These are phyloP conservation scores for Hypsizygus marmoreus DNA, from an alignment of 768 basidiomycete species.

Conservation along the genomic window DNA sequence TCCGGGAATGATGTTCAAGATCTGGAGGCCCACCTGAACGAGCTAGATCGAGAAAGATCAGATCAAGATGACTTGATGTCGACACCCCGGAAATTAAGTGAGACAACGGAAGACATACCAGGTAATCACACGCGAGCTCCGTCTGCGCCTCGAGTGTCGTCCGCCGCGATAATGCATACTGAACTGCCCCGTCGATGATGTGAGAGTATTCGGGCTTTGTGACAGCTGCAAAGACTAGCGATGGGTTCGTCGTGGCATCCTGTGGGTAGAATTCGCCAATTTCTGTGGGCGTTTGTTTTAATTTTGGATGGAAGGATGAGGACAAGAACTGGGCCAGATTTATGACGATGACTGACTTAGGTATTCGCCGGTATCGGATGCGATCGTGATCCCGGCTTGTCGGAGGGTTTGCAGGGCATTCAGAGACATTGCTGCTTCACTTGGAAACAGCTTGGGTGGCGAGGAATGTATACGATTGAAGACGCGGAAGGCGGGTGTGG, in stretches of 20 bases:
- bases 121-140: constrained; percentile 30
- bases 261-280: constrained; percentile 30
- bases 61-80: constrained; percentile 1
- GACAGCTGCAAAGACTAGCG: constrained; percentile 32
- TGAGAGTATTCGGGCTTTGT: constrained; percentile 34
- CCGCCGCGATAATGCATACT: constrained; percentile 19
- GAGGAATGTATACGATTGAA: background rate
- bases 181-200: constrained; percentile 30
- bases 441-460: background rate
- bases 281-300: constrained; percentile 18
- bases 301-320: background rate
- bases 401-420: constrained; percentile 30
- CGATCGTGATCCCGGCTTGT: constrained; percentile 29
- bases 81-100: background rate
- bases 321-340: background rate
- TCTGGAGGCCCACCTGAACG: constrained; percentile 32
- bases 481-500: background rate
- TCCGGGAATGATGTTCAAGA: constrained; percentile 33
- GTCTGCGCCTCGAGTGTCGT: constrained; percentile 19
- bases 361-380: constrained; percentile 38
- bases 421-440: constrained; percentile 14
- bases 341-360: constrained; percentile 27
- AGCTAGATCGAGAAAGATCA: constrained; percentile 21
- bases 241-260: constrained; percentile 40
- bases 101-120: constrained; percentile 21